phyloP scores from a whole-genome alignment of 495 filamentous ascomycete genomes.

The Talaromyces stipitatus region DNA sequence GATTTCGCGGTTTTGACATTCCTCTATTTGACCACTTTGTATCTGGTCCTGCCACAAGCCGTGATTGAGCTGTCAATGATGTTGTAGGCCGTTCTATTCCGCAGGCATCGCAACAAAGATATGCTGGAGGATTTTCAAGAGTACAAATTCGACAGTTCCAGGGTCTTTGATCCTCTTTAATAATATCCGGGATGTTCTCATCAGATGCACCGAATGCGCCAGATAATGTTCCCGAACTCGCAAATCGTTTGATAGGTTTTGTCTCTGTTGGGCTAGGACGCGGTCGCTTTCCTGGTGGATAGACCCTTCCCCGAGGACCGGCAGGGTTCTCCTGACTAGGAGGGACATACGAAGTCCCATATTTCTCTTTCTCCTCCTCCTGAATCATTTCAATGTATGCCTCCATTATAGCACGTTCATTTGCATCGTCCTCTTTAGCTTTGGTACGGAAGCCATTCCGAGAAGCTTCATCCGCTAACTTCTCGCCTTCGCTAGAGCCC shows the following conservation, averaged over 20 bases:
- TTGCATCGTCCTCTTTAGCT: slow-evolving; percentile 83
- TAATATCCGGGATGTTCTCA: slow-evolving; percentile 19
- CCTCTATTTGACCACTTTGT: not conserved
- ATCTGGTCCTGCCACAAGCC: not conserved
- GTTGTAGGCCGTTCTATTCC: slow-evolving; percentile 51
- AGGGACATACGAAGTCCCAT: slow-evolving; percentile 57
- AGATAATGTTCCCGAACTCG: slow-evolving; percentile 3
- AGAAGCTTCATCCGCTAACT: slow-evolving; percentile 62
- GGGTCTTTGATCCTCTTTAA: slow-evolving; percentile 22
- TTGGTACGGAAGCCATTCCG: slow-evolving; percentile 72
- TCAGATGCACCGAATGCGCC: not conserved
- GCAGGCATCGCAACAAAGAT: slow-evolving; percentile 73
- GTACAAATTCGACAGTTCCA: slow-evolving; percentile 83
- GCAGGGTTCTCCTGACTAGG: slow-evolving; percentile 55
- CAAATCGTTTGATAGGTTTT: slow-evolving; percentile 6
- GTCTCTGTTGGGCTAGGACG: slow-evolving; percentile 4
- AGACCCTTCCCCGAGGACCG: slow-evolving; percentile 33
- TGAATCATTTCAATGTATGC: slow-evolving; percentile 83
- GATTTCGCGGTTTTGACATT: not conserved
- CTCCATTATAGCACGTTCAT: slow-evolving; percentile 81
- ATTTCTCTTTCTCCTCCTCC: slow-evolving; percentile 69
- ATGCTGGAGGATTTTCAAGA: slow-evolving; percentile 65
- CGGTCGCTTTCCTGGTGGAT: slow-evolving; percentile 10
- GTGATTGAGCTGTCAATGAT: not conserved
- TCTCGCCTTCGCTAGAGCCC: slow-evolving; percentile 44